Conservation (phyloP, 257 asterid genomes). For the Capsicum baccatum region DNA sequence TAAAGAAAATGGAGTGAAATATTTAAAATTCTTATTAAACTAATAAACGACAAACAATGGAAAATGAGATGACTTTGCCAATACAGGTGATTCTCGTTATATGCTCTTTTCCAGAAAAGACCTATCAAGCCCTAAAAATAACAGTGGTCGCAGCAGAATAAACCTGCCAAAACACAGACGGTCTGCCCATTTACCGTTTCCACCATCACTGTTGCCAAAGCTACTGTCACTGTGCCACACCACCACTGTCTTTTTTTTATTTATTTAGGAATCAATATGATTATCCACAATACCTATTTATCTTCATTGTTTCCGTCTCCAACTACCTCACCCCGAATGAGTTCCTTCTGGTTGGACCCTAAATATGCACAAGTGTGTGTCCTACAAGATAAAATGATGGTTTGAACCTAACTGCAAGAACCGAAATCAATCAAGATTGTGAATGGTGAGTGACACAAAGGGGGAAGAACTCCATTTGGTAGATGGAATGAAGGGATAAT, state of each 20-base stretch:
- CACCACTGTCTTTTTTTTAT: neutral
- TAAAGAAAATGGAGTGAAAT: neutral
- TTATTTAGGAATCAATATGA: neutral
- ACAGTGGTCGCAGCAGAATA: neutral
- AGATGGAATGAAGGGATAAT: neutral
- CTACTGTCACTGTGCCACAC: neutral
- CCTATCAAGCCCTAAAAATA: neutral
- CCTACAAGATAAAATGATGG: neutral
- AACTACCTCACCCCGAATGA: neutral
- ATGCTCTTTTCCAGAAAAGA: neutral
- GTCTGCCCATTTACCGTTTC: neutral
- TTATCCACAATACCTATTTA: neutral
- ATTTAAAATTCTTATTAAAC: neutral
- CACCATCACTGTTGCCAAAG: slow-evolving; percentile 23
- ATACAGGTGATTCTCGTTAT: neutral
- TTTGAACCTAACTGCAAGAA: neutral
- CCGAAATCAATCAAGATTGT: neutral
- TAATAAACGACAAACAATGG: neutral
- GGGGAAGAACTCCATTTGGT: neutral
- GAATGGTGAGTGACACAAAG: neutral
- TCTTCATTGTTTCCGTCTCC: neutral
- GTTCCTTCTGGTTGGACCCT: neutral
- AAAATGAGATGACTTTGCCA: neutral
- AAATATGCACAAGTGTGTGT: neutral
- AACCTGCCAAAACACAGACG: neutral